Conservation (phyloP, 148 eudicot species). For the Suaeda aralocaspica region DNA sequence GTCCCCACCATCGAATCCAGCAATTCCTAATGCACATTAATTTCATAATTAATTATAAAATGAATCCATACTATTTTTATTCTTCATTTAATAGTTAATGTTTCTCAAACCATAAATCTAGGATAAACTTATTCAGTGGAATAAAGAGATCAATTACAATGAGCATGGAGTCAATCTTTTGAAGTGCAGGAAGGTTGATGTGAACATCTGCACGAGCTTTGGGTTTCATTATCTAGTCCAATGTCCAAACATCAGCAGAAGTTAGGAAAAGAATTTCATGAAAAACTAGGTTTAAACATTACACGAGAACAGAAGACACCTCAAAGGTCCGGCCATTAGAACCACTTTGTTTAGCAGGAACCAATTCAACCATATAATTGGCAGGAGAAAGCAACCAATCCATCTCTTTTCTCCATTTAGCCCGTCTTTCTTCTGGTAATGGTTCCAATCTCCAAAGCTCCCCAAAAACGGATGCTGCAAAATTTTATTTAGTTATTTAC, state of each 20-base stretch:
- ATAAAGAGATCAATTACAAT: constrained; percentile 56
- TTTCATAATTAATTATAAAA: constrained; percentile 3
- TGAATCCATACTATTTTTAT: too few species aligned
- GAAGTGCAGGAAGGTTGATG: constrained; percentile 81
- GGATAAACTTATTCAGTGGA: constrained; percentile 9
- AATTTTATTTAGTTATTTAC: neutral
- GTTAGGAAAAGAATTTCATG: neutral
- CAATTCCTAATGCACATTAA: constrained; percentile 51
- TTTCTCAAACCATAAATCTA: too few species aligned
- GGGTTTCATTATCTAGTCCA: constrained; percentile 81
- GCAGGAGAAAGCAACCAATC: constrained; percentile 92
- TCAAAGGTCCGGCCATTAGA: constrained; percentile 66
- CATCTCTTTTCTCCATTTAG: constrained; percentile 83
- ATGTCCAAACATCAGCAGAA: neutral
- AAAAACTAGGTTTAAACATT: neutral
- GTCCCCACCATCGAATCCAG: constrained; percentile 73
- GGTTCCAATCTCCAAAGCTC: constrained; percentile 99
- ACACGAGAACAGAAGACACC: constrained; percentile 35
- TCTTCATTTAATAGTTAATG: neutral
- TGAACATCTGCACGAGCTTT: constrained; percentile 76
- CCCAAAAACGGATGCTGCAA: constrained; percentile 82
- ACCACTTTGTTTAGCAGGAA: constrained; percentile 79
- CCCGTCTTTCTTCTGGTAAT: constrained; percentile 61
- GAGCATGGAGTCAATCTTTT: constrained; percentile 84
- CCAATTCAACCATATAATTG: constrained; percentile 82